A percentile compares a stretch with the other conserved stretches of the same genome.
These are phyloP conservation scores for Hypoxylon sp. DNA, from an alignment of 2,329 filamentous ascomycete genomes.

Conservation along the genomic window DNA sequence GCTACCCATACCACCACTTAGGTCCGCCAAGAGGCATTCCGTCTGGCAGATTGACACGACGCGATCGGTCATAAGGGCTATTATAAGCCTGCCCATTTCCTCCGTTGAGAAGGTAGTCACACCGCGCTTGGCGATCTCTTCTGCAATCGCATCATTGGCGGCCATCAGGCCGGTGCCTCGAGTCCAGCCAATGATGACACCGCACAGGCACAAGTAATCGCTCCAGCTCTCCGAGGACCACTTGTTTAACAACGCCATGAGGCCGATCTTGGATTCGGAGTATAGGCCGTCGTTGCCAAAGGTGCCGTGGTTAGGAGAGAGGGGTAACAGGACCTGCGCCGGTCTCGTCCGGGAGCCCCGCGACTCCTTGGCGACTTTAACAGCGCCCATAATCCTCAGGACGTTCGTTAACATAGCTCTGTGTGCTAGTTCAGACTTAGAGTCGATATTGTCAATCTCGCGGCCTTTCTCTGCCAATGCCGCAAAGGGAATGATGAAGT, in stretches of 20 bases:
- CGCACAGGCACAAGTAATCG: conserved; percentile 58
- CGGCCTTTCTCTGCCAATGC: conserved; percentile 57
- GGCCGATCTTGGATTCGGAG: conserved; percentile 60
- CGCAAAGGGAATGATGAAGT: conserved; percentile 60
- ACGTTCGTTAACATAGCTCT: conserved; percentile 59
- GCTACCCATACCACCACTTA: conserved; percentile 57
- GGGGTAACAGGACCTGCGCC: conserved; percentile 58
- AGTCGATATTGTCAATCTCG: conserved; percentile 55
- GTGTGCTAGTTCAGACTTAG: conserved; percentile 57
- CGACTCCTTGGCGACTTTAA: conserved; percentile 53
- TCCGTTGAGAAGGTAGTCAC: conserved; percentile 58
- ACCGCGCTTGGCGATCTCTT: conserved; percentile 56
- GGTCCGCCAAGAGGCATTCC: conserved; percentile 57
- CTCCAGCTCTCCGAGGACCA: conserved; percentile 57
- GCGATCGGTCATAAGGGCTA: conserved; percentile 53
- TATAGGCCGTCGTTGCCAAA: conserved; percentile 62
- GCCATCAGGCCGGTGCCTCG: conserved; percentile 61
- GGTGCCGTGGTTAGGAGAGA: conserved; percentile 61
- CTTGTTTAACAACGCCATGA: conserved; percentile 56
- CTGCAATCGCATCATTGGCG: conserved; percentile 58
- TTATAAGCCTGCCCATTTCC: conserved; percentile 61
- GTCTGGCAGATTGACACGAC: conserved; percentile 53
- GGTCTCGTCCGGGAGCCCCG: conserved; percentile 53
- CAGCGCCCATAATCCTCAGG: conserved; percentile 56
- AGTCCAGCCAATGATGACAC: conserved; percentile 62